These are phyloP conservation scores for Homolaphlyctis polyrhiza DNA, from an alignment of 371 early-diverging fungal genomes.

Conservation along the genomic window DNA sequence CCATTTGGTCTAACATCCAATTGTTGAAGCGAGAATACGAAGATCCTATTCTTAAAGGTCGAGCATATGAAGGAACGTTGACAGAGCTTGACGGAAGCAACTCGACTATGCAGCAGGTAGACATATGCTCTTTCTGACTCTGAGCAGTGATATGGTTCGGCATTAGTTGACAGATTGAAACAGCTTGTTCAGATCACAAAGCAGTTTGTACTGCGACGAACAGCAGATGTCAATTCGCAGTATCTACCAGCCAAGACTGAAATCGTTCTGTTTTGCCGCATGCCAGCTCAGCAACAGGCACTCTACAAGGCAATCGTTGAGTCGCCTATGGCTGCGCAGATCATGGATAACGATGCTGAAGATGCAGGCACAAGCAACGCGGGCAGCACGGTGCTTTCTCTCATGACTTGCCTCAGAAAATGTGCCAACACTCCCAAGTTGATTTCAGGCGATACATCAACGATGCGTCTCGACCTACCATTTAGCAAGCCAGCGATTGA, in stretches of 20 bases:
- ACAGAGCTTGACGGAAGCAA: conserved; percentile 40
- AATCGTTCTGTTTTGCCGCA: conserved; percentile 44
- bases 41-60: conserved; percentile 41
- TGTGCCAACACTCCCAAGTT: conserved; percentile 40
- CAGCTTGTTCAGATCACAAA: background rate
- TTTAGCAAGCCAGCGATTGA: background rate
- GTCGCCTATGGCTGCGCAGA: conserved; percentile 21
- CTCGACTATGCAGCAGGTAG: conserved; percentile 12
- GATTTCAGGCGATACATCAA: background rate
- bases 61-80: conserved; percentile 32
- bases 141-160: no score
- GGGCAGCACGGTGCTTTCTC: conserved; percentile 23
- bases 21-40: conserved; percentile 40
- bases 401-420: conserved; percentile 44
- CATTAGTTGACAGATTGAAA: no score
- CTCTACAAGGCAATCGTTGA: conserved; percentile 38
- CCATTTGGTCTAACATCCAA: background rate
- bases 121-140: no score
- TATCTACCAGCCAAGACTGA: conserved; percentile 60
- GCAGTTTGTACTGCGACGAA: conserved; percentile 51
- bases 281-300: conserved; percentile 31
- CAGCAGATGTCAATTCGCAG: conserved; percentile 45
- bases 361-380: conserved; percentile 13
- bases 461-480: no score
- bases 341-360: conserved; percentile 13